Conservation (phyloP, 352 stramenopile species). For the Pythium coloratum region DNA sequence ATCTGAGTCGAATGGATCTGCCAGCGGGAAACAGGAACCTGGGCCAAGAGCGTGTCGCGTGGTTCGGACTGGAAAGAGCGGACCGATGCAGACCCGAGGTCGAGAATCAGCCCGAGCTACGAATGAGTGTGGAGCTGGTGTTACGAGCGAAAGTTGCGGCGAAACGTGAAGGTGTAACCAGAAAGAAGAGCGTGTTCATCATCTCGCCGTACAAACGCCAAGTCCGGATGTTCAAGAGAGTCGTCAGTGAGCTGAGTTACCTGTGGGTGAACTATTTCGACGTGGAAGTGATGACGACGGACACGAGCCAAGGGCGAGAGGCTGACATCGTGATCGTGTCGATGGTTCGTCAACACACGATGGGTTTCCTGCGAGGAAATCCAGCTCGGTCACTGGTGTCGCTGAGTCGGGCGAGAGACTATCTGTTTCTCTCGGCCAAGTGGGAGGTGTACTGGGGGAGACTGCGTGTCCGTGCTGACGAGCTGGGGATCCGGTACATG, state of each 20-base stretch:
- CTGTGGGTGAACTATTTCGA: background rate
- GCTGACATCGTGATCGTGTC: slow-evolving; percentile 8
- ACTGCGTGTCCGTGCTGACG: background rate
- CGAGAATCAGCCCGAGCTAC: background rate
- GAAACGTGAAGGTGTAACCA: background rate
- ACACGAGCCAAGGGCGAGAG: slow-evolving; percentile 7
- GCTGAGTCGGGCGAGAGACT: slow-evolving; percentile 9
- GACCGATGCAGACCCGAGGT: background rate
- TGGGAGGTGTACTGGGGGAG: background rate
- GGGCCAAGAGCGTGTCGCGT: background rate
- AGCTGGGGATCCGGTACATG: background rate
- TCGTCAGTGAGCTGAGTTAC: background rate
- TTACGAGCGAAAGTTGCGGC: background rate
- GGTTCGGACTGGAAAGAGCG: background rate
- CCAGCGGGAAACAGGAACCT: background rate
- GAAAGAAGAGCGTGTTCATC: background rate
- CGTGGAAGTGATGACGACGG: background rate
- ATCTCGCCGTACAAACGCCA: background rate
- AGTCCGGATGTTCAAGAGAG: background rate
- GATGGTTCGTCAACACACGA: background rate
- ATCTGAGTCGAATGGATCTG: background rate
- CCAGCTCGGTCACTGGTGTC: slow-evolving; percentile 10
- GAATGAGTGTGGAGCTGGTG: background rate
- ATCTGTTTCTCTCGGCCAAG: slow-evolving; percentile 9
- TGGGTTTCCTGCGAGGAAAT: slow-evolving; percentile 7